Conservation (phyloP, 495 filamentous ascomycete species). For the Massariosphaeria phaeospora region DNA sequence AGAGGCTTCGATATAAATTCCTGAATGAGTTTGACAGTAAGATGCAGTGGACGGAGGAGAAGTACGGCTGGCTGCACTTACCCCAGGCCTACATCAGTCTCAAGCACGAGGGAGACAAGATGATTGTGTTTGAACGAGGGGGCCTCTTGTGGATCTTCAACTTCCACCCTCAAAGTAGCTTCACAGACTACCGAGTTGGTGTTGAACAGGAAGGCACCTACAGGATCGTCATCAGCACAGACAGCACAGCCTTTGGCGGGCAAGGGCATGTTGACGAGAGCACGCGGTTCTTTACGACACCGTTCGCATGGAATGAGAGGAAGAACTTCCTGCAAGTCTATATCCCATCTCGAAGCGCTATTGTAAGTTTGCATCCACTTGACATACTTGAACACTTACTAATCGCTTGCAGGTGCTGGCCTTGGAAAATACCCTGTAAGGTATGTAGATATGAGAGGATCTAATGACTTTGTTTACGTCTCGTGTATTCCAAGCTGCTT, state of each 20-base stretch:
- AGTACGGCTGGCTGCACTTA: slow-evolving; percentile 88
- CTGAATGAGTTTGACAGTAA: slow-evolving; percentile 90
- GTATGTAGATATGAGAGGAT: neutral
- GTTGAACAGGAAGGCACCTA: slow-evolving; percentile 82
- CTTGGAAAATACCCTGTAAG: slow-evolving; percentile 29
- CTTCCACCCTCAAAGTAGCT: slow-evolving; percentile 84
- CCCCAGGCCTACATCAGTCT: slow-evolving; percentile 85
- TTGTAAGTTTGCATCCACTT: slow-evolving; percentile 56
- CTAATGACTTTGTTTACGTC: too few species aligned
- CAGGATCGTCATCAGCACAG: slow-evolving; percentile 77
- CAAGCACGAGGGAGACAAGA: slow-evolving; percentile 92
- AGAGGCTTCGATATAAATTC: slow-evolving; percentile 79
- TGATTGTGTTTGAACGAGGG: slow-evolving; percentile 90
- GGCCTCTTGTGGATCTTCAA: slow-evolving; percentile 94
- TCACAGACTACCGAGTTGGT: slow-evolving; percentile 86
- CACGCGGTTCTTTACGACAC: slow-evolving; percentile 85
- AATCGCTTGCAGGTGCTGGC: slow-evolving; percentile 30
- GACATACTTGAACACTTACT: neutral
- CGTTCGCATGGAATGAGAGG: slow-evolving; percentile 80
- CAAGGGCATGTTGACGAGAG: slow-evolving; percentile 67
- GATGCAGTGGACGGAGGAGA: slow-evolving; percentile 81
- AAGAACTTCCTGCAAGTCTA: slow-evolving; percentile 91
- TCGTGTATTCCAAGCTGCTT: too few species aligned
- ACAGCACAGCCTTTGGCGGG: slow-evolving; percentile 73
- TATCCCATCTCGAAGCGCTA: slow-evolving; percentile 74